Conservation (phyloP, 1,284 basidiomycete species). For the Moniliella sp. region DNA sequence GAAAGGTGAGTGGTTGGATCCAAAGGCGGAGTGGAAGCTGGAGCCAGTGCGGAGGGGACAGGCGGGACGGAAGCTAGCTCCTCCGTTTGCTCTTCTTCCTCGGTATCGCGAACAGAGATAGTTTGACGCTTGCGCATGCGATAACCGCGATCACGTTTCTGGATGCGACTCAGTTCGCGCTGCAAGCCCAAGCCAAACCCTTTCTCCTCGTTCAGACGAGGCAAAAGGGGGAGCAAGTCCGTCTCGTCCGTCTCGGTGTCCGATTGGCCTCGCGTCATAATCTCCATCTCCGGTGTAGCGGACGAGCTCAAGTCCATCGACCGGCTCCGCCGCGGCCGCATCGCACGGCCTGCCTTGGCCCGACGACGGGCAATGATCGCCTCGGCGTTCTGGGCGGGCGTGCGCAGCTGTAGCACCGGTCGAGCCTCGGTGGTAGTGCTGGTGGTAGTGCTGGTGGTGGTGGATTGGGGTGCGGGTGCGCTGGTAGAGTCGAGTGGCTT, state of each 20-base stretch:
- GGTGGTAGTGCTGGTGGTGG: too few species aligned
- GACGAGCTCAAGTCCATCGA: background rate
- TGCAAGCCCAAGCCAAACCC: slow-evolving; percentile 19
- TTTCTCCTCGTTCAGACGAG: too few species aligned
- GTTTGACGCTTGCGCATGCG: too few species aligned
- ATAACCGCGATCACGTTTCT: too few species aligned
- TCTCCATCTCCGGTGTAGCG: background rate
- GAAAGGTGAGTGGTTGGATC: slow-evolving; percentile 39
- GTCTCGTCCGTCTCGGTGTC: slow-evolving; percentile 16
- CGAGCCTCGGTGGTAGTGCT: too few species aligned
- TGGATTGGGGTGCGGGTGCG: too few species aligned
- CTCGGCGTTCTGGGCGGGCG: slow-evolving; percentile 19
- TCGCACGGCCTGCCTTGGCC: slow-evolving; percentile 7
- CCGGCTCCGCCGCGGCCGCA: slow-evolving; percentile 11
- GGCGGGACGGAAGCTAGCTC: background rate
- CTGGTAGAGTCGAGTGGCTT: too few species aligned
- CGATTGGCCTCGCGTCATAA: background rate
- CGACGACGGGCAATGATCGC: slow-evolving; percentile 18
- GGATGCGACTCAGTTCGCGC: slow-evolving; percentile 20
- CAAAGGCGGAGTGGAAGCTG: background rate
- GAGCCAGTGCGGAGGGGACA: background rate
- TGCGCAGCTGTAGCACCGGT: too few species aligned
- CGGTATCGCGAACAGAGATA: too few species aligned
- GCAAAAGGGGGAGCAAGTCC: slow-evolving; percentile 11
- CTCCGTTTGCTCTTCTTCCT: too few species aligned